phyloP scores from a whole-genome alignment of 805 yeast species.

The Suhomyces kilbournensis region DNA sequence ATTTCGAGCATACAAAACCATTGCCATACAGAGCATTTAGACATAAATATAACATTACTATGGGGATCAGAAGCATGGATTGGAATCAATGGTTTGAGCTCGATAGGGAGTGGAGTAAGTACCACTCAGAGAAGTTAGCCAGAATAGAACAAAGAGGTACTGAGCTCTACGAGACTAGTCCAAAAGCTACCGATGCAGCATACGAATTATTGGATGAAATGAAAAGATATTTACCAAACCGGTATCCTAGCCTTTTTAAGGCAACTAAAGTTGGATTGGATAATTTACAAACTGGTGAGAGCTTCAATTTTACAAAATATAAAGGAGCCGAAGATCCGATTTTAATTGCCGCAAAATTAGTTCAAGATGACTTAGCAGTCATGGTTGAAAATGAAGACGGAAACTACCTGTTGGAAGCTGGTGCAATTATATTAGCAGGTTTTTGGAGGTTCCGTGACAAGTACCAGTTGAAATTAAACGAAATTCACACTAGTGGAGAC shows the following conservation, averaged over 20 bases:
- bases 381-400: constrained; percentile 62
- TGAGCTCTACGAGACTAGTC: constrained; percentile 49
- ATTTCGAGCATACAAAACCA: constrained; percentile 48
- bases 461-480: constrained; percentile 49
- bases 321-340: constrained; percentile 50
- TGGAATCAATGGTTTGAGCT: constrained; percentile 64
- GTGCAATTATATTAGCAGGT: constrained; percentile 63
- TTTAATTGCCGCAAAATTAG: constrained; percentile 53
- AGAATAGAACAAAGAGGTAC: constrained; percentile 47
- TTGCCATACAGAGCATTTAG: constrained; percentile 66
- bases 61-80: constrained; percentile 67
- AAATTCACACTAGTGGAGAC: constrained; percentile 63
- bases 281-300: constrained; percentile 54
- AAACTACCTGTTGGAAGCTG: constrained; percentile 54
- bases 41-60: constrained; percentile 60
- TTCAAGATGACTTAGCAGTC: constrained; percentile 67
- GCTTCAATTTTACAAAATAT: constrained; percentile 28
- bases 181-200: constrained; percentile 52
- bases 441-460: constrained; percentile 70
- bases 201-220: constrained; percentile 55
- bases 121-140: constrained; percentile 49
- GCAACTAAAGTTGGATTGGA: constrained; percentile 46
- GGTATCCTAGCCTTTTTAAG: constrained; percentile 56
- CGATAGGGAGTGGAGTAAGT: constrained; percentile 62
- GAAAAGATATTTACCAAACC: constrained; percentile 48